A percentile compares a stretch with the other conserved stretches of the same genome.
These are phyloP conservation scores for Bombardia bombarda DNA, from an alignment of 495 filamentous ascomycete species.

Conservation along the genomic window DNA sequence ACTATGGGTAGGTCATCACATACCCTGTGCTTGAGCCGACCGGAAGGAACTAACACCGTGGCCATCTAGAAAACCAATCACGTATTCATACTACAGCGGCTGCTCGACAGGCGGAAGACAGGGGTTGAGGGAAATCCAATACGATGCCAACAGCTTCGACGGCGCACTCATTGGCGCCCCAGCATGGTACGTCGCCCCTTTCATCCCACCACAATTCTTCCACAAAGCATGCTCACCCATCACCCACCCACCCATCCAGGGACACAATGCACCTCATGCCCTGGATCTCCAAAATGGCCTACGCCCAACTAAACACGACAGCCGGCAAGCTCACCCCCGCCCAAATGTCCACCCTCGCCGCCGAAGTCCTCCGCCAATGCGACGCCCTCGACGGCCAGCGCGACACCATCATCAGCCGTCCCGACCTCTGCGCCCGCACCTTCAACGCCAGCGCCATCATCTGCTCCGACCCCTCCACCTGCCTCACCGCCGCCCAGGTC, in stretches of 20 bases:
- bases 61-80: too few relatives aligned
- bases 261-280: slow-evolving; percentile 40
- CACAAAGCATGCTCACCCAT: not conserved
- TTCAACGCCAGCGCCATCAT: slow-evolving; percentile 46
- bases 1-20: slow-evolving; percentile 35
- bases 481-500: slow-evolving; percentile 51
- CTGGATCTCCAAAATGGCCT: slow-evolving; percentile 35
- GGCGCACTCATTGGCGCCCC: slow-evolving; percentile 45
- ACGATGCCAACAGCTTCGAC: slow-evolving; percentile 53
- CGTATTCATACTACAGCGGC: slow-evolving; percentile 46
- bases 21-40: too few relatives aligned
- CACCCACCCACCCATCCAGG: slow-evolving; percentile 20
- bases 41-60: too few relatives aligned
- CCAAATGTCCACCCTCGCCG: slow-evolving; percentile 44
- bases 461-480: slow-evolving; percentile 39
- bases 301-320: slow-evolving; percentile 33
- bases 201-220: not conserved
- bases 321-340: slow-evolving; percentile 43
- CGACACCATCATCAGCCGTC: slow-evolving; percentile 59
- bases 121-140: slow-evolving; percentile 45
- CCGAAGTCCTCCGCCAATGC: slow-evolving; percentile 57
- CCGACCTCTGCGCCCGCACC: slow-evolving; percentile 49
- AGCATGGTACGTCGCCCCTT: slow-evolving; percentile 21
- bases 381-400: slow-evolving; percentile 54
- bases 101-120: slow-evolving; percentile 56